phyloP scores from a whole-genome alignment of 805 yeast genomes.

The Komagataella ulmi region DNA sequence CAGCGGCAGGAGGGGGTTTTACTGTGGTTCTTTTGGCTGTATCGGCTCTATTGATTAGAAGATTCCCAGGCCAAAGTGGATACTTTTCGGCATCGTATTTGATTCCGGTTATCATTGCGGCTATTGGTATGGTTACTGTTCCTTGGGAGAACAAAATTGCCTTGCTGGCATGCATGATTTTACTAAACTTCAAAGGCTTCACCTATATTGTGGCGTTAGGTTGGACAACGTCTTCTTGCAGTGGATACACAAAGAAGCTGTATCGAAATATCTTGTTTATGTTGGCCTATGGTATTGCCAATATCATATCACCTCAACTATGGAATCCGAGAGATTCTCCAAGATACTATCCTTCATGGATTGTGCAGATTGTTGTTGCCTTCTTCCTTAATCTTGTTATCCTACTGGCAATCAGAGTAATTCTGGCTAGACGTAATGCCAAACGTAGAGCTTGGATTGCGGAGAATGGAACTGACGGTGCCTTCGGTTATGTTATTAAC shows the following conservation, averaged over 20 bases:
- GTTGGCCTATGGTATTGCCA: constrained; percentile 33
- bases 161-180: constrained; percentile 19
- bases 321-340: constrained; percentile 38
- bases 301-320: constrained; percentile 42
- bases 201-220: constrained; percentile 13
- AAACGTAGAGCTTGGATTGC: constrained; percentile 17
- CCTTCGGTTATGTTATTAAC: constrained; percentile 13
- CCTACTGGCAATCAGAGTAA: constrained; percentile 27
- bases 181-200: constrained; percentile 12
- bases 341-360: constrained; percentile 32
- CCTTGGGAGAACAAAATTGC: constrained; percentile 27
- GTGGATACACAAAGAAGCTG: constrained; percentile 38
- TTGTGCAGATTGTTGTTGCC: constrained; percentile 40
- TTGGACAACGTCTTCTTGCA: constrained; percentile 19
- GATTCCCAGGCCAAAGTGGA: constrained; percentile 17
- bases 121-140: constrained; percentile 26
- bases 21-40: constrained; percentile 30
- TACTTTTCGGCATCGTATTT: constrained; percentile 24
- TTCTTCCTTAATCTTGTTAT: constrained; percentile 31
- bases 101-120: constrained; percentile 28
- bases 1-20: constrained; percentile 26
- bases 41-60: constrained; percentile 25
- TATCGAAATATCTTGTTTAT: constrained; percentile 30
- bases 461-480: constrained; percentile 6
- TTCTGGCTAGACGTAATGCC: constrained; percentile 30